Base-by-base conservation (phyloP, 768 basidiomycete genomes). In the Rhizopogon vesiculosus region DNA sequence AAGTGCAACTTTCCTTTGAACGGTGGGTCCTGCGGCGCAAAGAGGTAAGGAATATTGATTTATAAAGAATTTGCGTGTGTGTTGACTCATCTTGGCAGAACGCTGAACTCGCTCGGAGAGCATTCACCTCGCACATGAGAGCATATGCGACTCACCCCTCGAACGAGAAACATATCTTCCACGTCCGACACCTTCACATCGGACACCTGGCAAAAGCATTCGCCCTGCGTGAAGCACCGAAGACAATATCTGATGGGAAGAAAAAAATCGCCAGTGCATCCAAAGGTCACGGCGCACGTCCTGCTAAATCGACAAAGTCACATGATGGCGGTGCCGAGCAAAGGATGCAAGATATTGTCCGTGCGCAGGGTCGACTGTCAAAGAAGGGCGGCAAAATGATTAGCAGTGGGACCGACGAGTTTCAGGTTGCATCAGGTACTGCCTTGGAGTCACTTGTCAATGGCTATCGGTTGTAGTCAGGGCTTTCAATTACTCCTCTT, bases 91-190 rank as follows among this genome's bases (percentile, higher is more conserved):
- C n/a, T 18, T 16, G 42, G 2, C 57, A 98, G 97, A 87, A 95
- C 64, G 76, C 84, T 12, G 76, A 78, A 13, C 67, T 87, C 15
- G 93, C 97, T 16, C 83, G 91, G 29, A 87, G 81, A 62, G 97
- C 94, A 0, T 99, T 88, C 74, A 77, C 84, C 38, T 97, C 96
- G 0, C 93, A 96, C 69, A 85, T 98, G 76, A 83, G 96, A 53
- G 97, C 97, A 0, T 99, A 98, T 70, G 89, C 97, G 31, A 99
- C 97, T 0, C 97, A 99, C 72, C 95, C 97, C 0, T 82, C 89
- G 15, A 85, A 87, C 57, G 97, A 98, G 70, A 99, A 98, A 66
- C 86, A 93, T 60, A 91, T 98, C 51, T 99, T 99, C 77, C 95
- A 98, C 70, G 86, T 98, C 56, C 89, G 89, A 15, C 84, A 96